Percentiles rank a stretch among this genome's conserved stretches.
Evolutionary conservation across 1,139 yeast species (phyloP).

Genomic region (Suhomyces panamericanus): DNA sequence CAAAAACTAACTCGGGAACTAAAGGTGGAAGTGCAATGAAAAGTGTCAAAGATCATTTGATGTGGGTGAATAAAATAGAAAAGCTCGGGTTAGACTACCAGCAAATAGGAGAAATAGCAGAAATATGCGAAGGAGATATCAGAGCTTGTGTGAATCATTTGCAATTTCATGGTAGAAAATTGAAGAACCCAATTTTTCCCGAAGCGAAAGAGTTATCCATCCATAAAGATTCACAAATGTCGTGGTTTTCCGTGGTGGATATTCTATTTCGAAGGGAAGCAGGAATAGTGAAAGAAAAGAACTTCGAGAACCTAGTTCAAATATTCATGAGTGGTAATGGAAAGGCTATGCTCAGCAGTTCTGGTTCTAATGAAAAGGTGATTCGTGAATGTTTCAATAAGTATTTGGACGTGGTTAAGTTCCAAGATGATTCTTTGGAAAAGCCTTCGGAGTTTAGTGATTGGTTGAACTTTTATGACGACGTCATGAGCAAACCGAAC

Average conservation of each 20-base stretch:
- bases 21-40: conserved; percentile 39
- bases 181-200: conserved; percentile 11
- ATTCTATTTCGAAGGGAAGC: conserved; percentile 54
- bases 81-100: conserved; percentile 34
- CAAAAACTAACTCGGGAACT: conserved; percentile 39
- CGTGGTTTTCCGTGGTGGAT: conserved; percentile 63
- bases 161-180: conserved; percentile 58
- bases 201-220: conserved; percentile 7
- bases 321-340: conserved; percentile 38
- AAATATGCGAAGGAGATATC: conserved; percentile 77
- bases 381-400: conserved; percentile 71
- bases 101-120: conserved; percentile 55
- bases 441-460: conserved; percentile 70
- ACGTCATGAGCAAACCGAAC: conserved; percentile 22
- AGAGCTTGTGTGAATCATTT: conserved; percentile 82
- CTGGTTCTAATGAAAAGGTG: conserved; percentile 59
- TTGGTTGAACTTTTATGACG: conserved; percentile 75
- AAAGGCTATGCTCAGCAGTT: conserved; percentile 45
- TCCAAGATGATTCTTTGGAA: conserved; percentile 62
- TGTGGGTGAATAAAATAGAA: conserved; percentile 35
- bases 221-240: conserved; percentile 53
- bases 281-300: conserved; percentile 46
- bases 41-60: conserved; percentile 43
- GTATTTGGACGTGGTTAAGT: conserved; percentile 52
- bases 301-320: conserved; percentile 44